Evolutionary conservation across 192 early-diverging fungal species (phyloP).

Genomic region (Linnemannia hyalina): DNA sequence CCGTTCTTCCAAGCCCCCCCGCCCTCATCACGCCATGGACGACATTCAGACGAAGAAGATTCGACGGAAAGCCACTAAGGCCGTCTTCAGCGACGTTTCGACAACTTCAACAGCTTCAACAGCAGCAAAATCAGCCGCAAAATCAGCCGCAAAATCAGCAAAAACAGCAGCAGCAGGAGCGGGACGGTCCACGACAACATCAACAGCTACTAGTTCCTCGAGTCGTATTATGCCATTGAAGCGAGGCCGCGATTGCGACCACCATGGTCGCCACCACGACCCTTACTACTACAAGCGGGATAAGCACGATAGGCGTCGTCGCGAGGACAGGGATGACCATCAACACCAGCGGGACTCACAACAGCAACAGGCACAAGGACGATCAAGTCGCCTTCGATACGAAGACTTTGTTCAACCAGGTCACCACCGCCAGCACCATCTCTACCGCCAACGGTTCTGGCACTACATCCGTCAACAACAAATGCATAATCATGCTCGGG

Average conservation of each 20-base stretch:
- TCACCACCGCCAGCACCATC: constrained; percentile 13
- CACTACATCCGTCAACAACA: constrained; percentile 20
- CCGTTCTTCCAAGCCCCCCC: not conserved
- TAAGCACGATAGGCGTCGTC: not conserved
- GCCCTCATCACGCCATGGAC: not conserved
- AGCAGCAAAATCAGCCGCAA: not conserved
- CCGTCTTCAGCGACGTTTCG: not conserved
- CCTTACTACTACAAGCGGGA: not conserved
- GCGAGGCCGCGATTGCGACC: not conserved
- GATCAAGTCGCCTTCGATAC: constrained; percentile 9
- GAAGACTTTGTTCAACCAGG: constrained; percentile 22
- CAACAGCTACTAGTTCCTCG: not conserved
- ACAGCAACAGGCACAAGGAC: not conserved
- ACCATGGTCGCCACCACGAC: not conserved
- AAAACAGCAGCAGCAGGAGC: not conserved
- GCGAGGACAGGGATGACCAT: not conserved
- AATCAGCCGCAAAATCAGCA: no score
- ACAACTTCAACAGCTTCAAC: not conserved
- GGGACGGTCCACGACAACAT: not conserved
- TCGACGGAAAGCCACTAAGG: constrained; percentile 7
- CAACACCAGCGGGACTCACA: not conserved
- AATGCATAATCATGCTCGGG: not conserved
- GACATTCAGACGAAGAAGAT: constrained; percentile 9
- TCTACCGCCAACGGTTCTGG: constrained; percentile 8
- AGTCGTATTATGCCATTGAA: constrained; percentile 9